Base-by-base conservation (phyloP, 768 basidiomycete species). In the Phallus indusiatus region DNA sequence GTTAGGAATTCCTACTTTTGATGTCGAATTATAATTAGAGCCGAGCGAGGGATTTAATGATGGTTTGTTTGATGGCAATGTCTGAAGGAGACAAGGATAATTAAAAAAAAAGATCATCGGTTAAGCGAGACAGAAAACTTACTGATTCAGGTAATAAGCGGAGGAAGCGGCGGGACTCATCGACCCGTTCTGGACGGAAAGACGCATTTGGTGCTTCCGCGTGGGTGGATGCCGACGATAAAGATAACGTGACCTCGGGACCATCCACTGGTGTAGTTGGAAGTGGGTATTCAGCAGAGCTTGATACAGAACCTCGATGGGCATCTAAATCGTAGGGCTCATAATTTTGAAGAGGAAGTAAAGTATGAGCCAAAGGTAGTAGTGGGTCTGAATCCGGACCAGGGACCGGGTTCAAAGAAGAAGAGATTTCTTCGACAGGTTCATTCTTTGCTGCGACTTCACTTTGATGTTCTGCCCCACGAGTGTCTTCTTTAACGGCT, bases 401-500 rank as follows among this genome's bases (percentile, higher is more conserved):
- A 11, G 12, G 42, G 12, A 4, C 4, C 12, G 42, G 42, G 12
- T 42, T 42, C 14, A 42, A 14, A 12, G 42, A 42, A n/a, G 42
- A 42, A 4, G 42, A 42, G 9, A 68, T n/a, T 59, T 54, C 47
- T 51, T 58, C 8, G 64, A 62, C 16, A 64, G 60, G 20, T 68
- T 62, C 35, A 68, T 66, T 24, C 59, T 54, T 18, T 56, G 72
- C 61, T 8, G 67, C 63, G 42, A 60, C 54, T 60, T 35, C 58
- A 53, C 64, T 63, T 42, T 66, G 70, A 47, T 54, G 66, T 21
- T 73, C 75, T 46, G 75, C 72, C 48, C 61, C 71, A 21, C 67
- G 61, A 53, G 78, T 78, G n/a, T 42, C 64, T 58, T 34, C 76
- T 71, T 5, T 77, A 70, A 52, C 46, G 36, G 49, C 18, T 34